Evolutionary conservation across 129 eudicot species (phyloP), one percentile per base, ranked within the genome.

Genomic region (Logfia minima): DNA sequence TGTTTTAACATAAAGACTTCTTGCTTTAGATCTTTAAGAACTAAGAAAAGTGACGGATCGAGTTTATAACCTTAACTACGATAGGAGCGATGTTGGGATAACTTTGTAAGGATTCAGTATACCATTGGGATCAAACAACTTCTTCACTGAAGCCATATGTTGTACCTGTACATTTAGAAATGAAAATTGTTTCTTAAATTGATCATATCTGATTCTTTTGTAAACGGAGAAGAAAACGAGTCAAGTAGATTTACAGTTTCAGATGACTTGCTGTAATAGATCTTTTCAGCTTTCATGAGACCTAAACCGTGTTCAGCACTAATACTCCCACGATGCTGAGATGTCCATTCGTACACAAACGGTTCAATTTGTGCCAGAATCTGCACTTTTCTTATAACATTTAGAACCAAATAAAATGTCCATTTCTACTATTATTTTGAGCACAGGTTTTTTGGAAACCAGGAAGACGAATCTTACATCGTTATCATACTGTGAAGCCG

Each of bases 281-380:
- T 89, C 81, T 91, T 91, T 71, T 91, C 91, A 62, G 99, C 99
- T 86, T 95, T 95, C 96, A 89, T 89, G 65, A 89, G 81, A 66
- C 99, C 99, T 66, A 95, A 74, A 66, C 99, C 99, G 70, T 95
- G 97, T 86, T 95, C 99, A 61, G 99, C 99, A 79, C 99, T 95
- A 34, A 95, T 95, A 90, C 99, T 95, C 69, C 99, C 99, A 43
- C 83, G 86, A 66, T 95, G 96, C 74, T 82, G 82, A 43, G 99
- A 89, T 79, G 99, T 91, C 99, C 99, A 95, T 80, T 95, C 99
- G 72, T 95, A 95, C n/a, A 95, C 95, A 82, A 86, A 95, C 22
- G 97, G 99, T 56, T 95, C 99, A 62, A 95, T 91, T 76, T 91
- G 85, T 22, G 87, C 87, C 59, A 95, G 75, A 78, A 95, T 83